Conservation (phyloP, 2,329 filamentous ascomycete genomes). For the Pseudofabraea citricarpa region DNA sequence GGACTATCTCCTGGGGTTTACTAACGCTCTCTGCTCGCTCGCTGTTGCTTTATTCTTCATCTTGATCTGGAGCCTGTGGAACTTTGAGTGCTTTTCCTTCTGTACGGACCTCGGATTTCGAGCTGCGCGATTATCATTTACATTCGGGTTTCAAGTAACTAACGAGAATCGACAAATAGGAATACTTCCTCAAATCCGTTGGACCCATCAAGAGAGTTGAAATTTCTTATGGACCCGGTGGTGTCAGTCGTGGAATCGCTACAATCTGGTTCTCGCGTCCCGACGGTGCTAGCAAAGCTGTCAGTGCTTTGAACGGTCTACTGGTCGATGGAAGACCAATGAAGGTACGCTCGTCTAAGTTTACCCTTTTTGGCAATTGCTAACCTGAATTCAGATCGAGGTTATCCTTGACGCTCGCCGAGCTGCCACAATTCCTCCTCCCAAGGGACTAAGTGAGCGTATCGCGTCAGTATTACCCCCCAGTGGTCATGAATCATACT, state of each 20-base stretch:
- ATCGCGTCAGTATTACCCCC: conserved; percentile 56
- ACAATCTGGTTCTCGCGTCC: conserved; percentile 80
- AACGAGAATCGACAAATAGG: conserved; percentile 69
- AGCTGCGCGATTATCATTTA: conserved; percentile 24
- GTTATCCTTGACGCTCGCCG: conserved; percentile 77
- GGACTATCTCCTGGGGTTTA: too few species aligned
- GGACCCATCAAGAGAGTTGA: conserved; percentile 88
- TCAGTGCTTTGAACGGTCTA: conserved; percentile 78
- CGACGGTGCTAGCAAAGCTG: conserved; percentile 80
- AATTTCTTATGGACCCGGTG: conserved; percentile 88
- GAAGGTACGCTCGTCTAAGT: conserved; percentile 57
- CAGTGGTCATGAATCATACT: conserved; percentile 14
- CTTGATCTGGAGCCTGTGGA: too few species aligned
- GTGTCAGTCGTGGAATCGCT: conserved; percentile 85
- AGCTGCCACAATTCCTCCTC: conserved; percentile 60
- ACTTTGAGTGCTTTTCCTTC: too few species aligned
- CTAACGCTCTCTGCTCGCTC: conserved; percentile 55
- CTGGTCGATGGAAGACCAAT: conserved; percentile 87
- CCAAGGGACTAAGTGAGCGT: conserved; percentile 79
- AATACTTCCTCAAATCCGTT: conserved; percentile 88
- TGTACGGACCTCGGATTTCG: conserved; percentile 23
- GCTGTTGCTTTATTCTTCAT: conserved; percentile 46
- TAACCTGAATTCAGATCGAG: conserved; percentile 61
- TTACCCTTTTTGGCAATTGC: conserved; percentile 3
- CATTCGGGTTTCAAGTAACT: conserved; percentile 50